Conservation (phyloP, 331 rosid genomes). For the Malus hybrid region DNA sequence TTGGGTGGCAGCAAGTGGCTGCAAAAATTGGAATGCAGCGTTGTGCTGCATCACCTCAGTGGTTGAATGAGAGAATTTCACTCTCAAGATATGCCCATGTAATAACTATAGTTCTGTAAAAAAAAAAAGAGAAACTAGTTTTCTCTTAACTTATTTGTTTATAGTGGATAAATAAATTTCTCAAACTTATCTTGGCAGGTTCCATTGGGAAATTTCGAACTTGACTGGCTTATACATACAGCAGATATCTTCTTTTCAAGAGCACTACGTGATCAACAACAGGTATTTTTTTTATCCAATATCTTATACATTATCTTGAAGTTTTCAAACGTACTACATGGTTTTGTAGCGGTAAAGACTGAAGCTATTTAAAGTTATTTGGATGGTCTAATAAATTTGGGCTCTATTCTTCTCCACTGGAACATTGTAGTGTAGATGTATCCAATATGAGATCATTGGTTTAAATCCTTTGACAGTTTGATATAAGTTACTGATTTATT, state of each 20-base stretch:
- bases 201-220: constrained; percentile 89
- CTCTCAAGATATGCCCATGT: constrained; percentile 95
- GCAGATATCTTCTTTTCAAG: constrained; percentile 88
- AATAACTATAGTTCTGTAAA: constrained; percentile 16
- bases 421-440: too few species aligned
- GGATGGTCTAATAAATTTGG: too few species aligned
- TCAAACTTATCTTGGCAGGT: constrained; percentile 49
- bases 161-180: constrained; percentile 14
- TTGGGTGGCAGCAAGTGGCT: constrained; percentile 99
- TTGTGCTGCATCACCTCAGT: constrained; percentile 84
- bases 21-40: constrained; percentile 96
- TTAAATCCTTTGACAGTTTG: neutral
- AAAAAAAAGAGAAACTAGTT: neutral
- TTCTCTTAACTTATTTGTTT: neutral
- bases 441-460: too few species aligned
- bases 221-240: constrained; percentile 77
- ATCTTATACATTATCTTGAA: neutral
- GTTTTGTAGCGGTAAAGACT: neutral
- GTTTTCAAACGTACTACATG: neutral
- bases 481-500: neutral
- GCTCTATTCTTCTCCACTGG: too few species aligned
- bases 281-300: constrained; percentile 40
- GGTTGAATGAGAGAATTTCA: constrained; percentile 83
- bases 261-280: constrained; percentile 84
- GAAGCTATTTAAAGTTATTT: neutral